Conservation (phyloP, 2,329 filamentous ascomycete genomes). For the Tolypocladium inflatum region DNA sequence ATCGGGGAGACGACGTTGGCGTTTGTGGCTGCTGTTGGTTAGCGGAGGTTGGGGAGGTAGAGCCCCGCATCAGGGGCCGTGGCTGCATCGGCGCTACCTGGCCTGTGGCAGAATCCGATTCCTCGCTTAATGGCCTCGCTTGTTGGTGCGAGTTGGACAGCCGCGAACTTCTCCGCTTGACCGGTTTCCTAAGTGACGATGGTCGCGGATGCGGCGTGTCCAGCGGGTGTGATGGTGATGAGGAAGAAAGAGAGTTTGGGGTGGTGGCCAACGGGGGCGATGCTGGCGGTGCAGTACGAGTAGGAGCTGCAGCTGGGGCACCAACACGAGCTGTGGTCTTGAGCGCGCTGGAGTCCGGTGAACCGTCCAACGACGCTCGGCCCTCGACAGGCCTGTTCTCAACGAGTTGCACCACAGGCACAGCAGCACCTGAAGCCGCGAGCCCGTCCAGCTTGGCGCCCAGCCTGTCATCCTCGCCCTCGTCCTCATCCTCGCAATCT, state of each 20-base stretch:
- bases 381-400: conserved; percentile 4
- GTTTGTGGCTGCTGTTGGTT: conserved; percentile 1
- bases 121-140: conserved; percentile 15
- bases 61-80: conserved; percentile 16
- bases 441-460: neutral
- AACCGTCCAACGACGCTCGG: conserved; percentile 4
- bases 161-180: conserved; percentile 17
- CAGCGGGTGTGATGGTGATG: neutral
- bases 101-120: conserved; percentile 5
- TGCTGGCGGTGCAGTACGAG: neutral
- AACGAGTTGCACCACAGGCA: conserved; percentile 4
- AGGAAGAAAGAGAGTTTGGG: neutral
- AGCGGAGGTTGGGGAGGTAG: conserved; percentile 10
- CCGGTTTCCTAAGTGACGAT: conserved; percentile 9
- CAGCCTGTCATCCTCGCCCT: neutral
- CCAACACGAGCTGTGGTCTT: conserved; percentile 10
- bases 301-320: neutral
- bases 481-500: conserved; percentile 26
- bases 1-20: conserved; percentile 1
- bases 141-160: conserved; percentile 9
- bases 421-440: neutral
- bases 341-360: neutral
- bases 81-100: conserved; percentile 7
- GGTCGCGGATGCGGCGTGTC: neutral
- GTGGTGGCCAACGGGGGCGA: neutral